Evolutionary conservation across 768 basidiomycete species (phyloP).

Genomic region (Mycena capillaripes): DNA sequence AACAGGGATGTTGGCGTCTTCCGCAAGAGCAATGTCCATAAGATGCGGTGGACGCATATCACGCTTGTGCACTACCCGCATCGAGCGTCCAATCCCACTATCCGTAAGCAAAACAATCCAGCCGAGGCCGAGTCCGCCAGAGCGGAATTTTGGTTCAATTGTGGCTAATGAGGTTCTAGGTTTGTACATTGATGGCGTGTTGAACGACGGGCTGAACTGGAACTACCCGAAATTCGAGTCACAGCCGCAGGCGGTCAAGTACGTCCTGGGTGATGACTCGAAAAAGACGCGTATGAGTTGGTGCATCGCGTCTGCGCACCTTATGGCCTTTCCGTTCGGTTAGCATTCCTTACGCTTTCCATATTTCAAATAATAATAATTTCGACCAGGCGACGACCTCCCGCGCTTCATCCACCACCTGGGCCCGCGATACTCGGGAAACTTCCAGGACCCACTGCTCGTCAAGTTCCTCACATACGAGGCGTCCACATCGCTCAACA

Average conservation of each 20-base stretch:
- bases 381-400: slow-evolving; percentile 79
- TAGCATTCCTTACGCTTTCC: no score
- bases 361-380: no score
- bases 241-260: slow-evolving; percentile 52
- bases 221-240: slow-evolving; percentile 70
- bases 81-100: slow-evolving; percentile 64
- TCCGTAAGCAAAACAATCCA: no score
- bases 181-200: slow-evolving; percentile 80
- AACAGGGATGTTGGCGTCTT: slow-evolving; percentile 58
- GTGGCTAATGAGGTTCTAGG: slow-evolving; percentile 53
- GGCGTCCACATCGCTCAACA: slow-evolving; percentile 86
- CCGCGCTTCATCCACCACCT: slow-evolving; percentile 85
- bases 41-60: slow-evolving; percentile 81
- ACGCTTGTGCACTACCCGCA: slow-evolving; percentile 76
- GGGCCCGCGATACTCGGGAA: slow-evolving; percentile 82
- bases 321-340: slow-evolving; percentile 74
- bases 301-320: slow-evolving; percentile 77
- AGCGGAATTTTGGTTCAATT: no score
- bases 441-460: slow-evolving; percentile 80
- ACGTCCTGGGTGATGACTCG: slow-evolving; percentile 70
- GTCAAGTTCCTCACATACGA: slow-evolving; percentile 88
- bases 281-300: slow-evolving; percentile 65
- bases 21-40: slow-evolving; percentile 61
- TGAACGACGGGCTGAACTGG: slow-evolving; percentile 74
- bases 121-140: no score